Evolutionary conservation across 371 early-diverging fungal genomes (phyloP).

Genomic region (Apophysomyces variabilis): DNA sequence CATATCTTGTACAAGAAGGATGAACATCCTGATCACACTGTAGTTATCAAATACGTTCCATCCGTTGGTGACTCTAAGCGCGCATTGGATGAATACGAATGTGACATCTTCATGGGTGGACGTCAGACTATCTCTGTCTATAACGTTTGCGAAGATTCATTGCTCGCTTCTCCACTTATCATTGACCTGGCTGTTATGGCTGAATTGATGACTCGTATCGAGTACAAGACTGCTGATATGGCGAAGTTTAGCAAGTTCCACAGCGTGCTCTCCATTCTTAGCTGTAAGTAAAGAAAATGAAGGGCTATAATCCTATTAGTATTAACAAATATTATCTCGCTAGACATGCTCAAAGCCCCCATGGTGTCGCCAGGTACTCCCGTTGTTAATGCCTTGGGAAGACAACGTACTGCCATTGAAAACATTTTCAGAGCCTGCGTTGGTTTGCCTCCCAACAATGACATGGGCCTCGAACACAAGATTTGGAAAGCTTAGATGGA

Average conservation of each 20-base stretch:
- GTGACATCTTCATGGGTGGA: constrained; percentile 98
- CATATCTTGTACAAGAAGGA: constrained; percentile 80
- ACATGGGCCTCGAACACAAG: constrained; percentile 89
- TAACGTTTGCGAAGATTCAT: constrained; percentile 98
- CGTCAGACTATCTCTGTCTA: constrained; percentile 95
- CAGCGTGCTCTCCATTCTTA: constrained; percentile 88
- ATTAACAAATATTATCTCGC: not conserved
- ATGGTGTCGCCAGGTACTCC: constrained; percentile 91
- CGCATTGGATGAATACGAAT: constrained; percentile 96
- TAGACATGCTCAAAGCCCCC: constrained; percentile 90
- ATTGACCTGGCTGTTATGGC: constrained; percentile 92
- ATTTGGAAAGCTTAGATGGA: constrained; percentile 59
- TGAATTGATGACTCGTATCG: constrained; percentile 95
- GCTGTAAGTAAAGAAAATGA: constrained; percentile 37
- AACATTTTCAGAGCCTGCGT: constrained; percentile 96
- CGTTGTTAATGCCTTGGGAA: constrained; percentile 92
- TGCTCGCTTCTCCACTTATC: constrained; percentile 95
- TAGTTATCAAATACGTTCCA: constrained; percentile 98
- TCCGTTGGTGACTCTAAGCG: constrained; percentile 97
- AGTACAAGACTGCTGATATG: constrained; percentile 76
- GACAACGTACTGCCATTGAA: constrained; percentile 95
- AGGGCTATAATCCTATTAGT: not conserved
- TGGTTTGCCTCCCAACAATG: constrained; percentile 89
- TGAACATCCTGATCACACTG: constrained; percentile 96
- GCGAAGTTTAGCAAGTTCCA: constrained; percentile 84